These are phyloP conservation scores for Myxozyma geophila DNA, from an alignment of 805 yeast genomes.

Conservation along the genomic window DNA sequence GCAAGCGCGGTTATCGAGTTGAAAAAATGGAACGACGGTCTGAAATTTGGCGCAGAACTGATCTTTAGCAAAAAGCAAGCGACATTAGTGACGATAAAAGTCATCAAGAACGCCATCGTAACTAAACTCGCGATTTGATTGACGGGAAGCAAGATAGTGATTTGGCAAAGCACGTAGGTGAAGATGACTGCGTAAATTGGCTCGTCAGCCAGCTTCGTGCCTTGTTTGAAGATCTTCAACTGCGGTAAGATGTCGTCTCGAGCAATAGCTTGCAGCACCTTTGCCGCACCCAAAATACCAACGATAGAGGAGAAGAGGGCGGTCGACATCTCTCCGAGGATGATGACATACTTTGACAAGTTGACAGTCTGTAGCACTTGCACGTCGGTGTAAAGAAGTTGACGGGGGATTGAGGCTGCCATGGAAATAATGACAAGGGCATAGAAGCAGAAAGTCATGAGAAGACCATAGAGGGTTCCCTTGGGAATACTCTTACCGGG, in stretches of 20 bases:
- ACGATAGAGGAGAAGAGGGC: slow-evolving; percentile 90
- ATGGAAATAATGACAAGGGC: slow-evolving; percentile 78
- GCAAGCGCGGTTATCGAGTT: slow-evolving; percentile 76
- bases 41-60: slow-evolving; percentile 96
- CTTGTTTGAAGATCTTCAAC: slow-evolving; percentile 60
- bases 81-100: slow-evolving; percentile 89
- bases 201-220: slow-evolving; percentile 52
- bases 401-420: slow-evolving; percentile 81
- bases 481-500: slow-evolving; percentile 91
- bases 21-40: slow-evolving; percentile 93
- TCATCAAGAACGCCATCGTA: slow-evolving; percentile 96
- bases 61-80: slow-evolving; percentile 88
- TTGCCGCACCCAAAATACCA: slow-evolving; percentile 95
- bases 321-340: slow-evolving; percentile 90
- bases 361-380: slow-evolving; percentile 85
- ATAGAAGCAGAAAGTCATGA: slow-evolving; percentile 77
- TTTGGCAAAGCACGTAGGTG: slow-evolving; percentile 83
- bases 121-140: slow-evolving; percentile 93
- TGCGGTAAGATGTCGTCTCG: slow-evolving; percentile 85
- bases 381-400: slow-evolving; percentile 73
- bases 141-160: slow-evolving; percentile 85
- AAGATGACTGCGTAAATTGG: slow-evolving; percentile 69
- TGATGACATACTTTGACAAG: slow-evolving; percentile 65
- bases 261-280: slow-evolving; percentile 87
- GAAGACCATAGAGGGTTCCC: slow-evolving; percentile 88